phyloP scores from a whole-genome alignment of 2,329 filamentous ascomycete genomes.

The Sarocladium brachiariae region DNA sequence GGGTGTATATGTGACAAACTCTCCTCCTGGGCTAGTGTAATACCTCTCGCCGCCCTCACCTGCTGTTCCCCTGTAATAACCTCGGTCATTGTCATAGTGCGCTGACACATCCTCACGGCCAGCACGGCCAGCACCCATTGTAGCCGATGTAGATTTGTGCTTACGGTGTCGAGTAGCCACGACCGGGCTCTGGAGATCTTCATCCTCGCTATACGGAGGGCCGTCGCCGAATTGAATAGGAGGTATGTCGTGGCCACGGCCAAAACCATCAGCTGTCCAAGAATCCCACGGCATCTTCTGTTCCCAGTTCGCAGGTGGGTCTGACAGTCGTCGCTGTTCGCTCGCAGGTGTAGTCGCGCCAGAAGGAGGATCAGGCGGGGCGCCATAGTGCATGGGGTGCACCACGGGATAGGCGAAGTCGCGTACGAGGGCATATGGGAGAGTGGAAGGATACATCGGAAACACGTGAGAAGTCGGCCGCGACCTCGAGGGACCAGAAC shows the following conservation, averaged over 20 bases:
- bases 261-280: constrained; percentile 47
- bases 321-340: constrained; percentile 74
- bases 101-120: constrained; percentile 22
- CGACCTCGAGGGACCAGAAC: constrained; percentile 63
- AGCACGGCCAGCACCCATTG: constrained; percentile 22
- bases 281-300: constrained; percentile 54
- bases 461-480: constrained; percentile 77
- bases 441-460: constrained; percentile 75
- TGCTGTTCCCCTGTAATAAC: constrained; percentile 60
- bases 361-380: constrained; percentile 73
- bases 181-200: constrained; percentile 87
- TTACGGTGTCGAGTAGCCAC: constrained; percentile 81
- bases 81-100: constrained; percentile 53
- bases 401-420: constrained; percentile 86
- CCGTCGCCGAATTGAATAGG: constrained; percentile 82
- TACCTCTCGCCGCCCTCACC: constrained; percentile 69
- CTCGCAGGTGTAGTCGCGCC: constrained; percentile 79
- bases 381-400: constrained; percentile 89
- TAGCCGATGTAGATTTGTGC: constrained; percentile 62
- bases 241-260: constrained; percentile 64
- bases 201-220: constrained; percentile 90
- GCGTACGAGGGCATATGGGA: constrained; percentile 82
- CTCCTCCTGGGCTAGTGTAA: constrained; percentile 69
- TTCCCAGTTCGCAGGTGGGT: constrained; percentile 72
- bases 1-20: constrained; percentile 71